Percentiles rank a stretch among this genome's conserved stretches.
Evolutionary conservation across 768 basidiomycete species (phyloP).

Genomic region (Serendipita vermifera): DNA sequence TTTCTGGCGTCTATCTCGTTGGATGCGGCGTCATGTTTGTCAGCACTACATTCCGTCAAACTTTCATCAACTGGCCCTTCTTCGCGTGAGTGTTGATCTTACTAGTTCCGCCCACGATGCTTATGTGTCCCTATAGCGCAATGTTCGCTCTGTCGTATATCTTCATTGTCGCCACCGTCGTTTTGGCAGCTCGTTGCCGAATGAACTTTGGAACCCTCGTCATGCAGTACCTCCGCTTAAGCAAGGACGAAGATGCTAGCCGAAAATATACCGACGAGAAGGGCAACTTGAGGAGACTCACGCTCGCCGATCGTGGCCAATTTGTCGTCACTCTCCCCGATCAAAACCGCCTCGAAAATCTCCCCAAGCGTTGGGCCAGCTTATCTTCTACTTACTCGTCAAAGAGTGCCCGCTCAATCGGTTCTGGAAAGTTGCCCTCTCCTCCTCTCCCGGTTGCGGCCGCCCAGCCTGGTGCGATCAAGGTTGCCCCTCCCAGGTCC

Average conservation of each 20-base stretch:
- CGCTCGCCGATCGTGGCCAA: neutral
- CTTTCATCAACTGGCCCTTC: neutral
- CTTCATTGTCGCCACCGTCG: neutral
- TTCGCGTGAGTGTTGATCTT: neutral
- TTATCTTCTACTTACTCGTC: conserved; percentile 1
- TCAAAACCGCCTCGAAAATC: conserved; percentile 4
- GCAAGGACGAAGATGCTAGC: neutral
- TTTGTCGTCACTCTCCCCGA: neutral
- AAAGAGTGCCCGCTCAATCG: neutral
- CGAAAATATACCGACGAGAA: neutral
- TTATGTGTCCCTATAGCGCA: no score
- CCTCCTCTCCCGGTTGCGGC: neutral
- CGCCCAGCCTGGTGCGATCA: neutral
- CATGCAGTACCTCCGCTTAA: neutral
- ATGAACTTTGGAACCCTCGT: neutral
- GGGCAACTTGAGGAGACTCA: neutral
- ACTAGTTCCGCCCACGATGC: neutral
- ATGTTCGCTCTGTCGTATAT: neutral
- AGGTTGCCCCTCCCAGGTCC: neutral
- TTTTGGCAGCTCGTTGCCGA: neutral
- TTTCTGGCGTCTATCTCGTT: neutral
- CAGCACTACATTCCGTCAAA: neutral
- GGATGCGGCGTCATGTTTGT: neutral
- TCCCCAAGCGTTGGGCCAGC: neutral
- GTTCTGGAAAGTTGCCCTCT: no score